A percentile compares a stretch with the other conserved stretches of the same genome.
phyloP scores from a whole-genome alignment of 768 basidiomycete species.

The Daedaleopsis sinensis region DNA sequence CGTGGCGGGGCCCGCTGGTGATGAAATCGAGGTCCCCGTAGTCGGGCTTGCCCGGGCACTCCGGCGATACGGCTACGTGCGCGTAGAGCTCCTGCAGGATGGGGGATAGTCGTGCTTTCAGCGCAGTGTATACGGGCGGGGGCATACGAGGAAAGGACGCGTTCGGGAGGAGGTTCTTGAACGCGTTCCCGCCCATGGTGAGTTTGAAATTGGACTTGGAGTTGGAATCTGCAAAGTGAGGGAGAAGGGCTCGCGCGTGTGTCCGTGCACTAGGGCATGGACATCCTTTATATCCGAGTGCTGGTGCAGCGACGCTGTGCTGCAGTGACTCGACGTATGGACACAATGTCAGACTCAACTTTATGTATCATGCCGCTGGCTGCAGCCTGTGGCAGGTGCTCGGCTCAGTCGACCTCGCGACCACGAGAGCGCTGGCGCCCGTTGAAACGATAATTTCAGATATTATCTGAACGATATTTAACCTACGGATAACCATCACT shows the following conservation, averaged over 20 bases:
- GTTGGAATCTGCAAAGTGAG: background rate
- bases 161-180: conserved; percentile 46
- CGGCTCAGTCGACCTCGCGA: too few species aligned
- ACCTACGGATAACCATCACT: too few species aligned
- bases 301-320: too few species aligned
- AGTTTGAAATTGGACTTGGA: background rate
- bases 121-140: conserved; percentile 50
- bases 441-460: too few species aligned
- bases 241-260: background rate
- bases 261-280: too few species aligned
- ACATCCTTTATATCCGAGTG: too few species aligned
- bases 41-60: conserved; percentile 66
- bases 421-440: too few species aligned
- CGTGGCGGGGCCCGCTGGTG: conserved; percentile 48
- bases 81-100: conserved; percentile 50
- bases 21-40: conserved; percentile 75
- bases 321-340: too few species aligned
- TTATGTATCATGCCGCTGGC: too few species aligned
- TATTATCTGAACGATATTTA: too few species aligned
- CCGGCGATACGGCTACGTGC: conserved; percentile 56
- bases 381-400: too few species aligned
- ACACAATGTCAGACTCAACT: too few species aligned
- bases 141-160: conserved; percentile 64
- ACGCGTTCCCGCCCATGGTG: conserved; percentile 74
- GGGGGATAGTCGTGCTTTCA: conserved; percentile 50